These are phyloP conservation scores for Punica granatum DNA, from an alignment of 345 rosid species.

Conservation along the genomic window DNA sequence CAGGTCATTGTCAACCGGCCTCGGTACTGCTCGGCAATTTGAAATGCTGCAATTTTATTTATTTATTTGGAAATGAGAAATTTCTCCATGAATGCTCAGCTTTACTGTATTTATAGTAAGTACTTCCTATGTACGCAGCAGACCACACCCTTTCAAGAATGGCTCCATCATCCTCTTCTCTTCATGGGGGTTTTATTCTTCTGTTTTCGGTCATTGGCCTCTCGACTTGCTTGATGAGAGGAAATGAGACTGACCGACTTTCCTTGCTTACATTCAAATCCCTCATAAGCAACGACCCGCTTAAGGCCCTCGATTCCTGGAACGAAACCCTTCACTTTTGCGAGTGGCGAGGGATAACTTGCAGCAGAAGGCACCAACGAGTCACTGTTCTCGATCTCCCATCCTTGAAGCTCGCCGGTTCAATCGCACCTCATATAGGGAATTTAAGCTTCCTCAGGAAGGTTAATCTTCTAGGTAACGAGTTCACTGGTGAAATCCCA, in stretches of 20 bases:
- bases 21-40: too few relatives aligned
- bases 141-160: too few relatives aligned
- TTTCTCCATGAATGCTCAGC: too few relatives aligned
- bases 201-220: not conserved
- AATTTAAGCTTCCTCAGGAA: slow-evolving; percentile 7
- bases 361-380: too few relatives aligned
- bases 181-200: not conserved
- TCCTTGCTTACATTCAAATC: not conserved
- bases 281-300: not conserved
- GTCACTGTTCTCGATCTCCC: too few relatives aligned
- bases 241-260: not conserved
- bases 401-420: not conserved
- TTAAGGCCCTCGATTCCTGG: not conserved
- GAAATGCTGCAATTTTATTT: too few relatives aligned
- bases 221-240: not conserved
- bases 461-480: not conserved
- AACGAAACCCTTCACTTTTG: not conserved
- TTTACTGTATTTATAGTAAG: too few relatives aligned
- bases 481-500: slow-evolving; percentile 4
- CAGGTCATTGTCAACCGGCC: too few relatives aligned
- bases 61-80: too few relatives aligned
- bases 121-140: too few relatives aligned
- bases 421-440: not conserved
- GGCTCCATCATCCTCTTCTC: too few relatives aligned
- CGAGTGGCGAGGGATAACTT: not conserved